These are phyloP conservation scores for Suillus ampliporus DNA, from an alignment of 768 basidiomycete species.

Conservation along the genomic window DNA sequence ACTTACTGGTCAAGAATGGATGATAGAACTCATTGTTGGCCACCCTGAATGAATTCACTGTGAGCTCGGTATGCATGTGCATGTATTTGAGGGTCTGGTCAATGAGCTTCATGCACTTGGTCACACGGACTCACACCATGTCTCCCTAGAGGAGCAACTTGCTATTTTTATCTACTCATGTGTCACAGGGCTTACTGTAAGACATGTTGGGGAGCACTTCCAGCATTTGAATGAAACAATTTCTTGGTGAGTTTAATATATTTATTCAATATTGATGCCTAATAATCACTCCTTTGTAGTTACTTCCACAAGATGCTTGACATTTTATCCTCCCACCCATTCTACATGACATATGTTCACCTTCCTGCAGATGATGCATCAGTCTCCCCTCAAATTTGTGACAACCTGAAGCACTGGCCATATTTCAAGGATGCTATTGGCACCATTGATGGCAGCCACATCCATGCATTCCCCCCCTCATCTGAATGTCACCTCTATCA, in stretches of 20 bases:
- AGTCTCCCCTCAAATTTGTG: neutral
- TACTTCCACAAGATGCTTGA: conserved; percentile 27
- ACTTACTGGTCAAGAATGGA: conserved; percentile 2
- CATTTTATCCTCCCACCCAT: conserved; percentile 28
- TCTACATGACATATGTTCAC: conserved; percentile 28
- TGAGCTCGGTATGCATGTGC: conserved; percentile 19
- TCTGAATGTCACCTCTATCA: neutral
- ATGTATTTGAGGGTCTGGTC: conserved; percentile 1
- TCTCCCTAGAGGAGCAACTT: conserved; percentile 41
- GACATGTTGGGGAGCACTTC: conserved; percentile 12
- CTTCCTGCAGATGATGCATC: conserved; percentile 16
- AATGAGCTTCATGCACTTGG: neutral
- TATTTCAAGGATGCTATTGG: neutral
- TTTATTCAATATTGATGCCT: neutral
- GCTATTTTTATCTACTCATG: conserved; percentile 42
- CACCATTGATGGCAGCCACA: neutral
- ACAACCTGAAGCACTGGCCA: neutral
- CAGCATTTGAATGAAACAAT: conserved; percentile 9
- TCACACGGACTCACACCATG: conserved; percentile 21
- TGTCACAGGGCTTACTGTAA: conserved; percentile 9
- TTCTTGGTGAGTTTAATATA: neutral
- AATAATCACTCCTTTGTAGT: conserved; percentile 13
- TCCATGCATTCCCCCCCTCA: neutral
- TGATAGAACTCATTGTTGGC: conserved; percentile 24
- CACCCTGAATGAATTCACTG: conserved; percentile 21